Percentiles rank a stretch among this genome's conserved stretches.
These are phyloP conservation scores for Bifiguratus adelaidae DNA, from an alignment of 192 early-diverging fungal species.

Conservation along the genomic window DNA sequence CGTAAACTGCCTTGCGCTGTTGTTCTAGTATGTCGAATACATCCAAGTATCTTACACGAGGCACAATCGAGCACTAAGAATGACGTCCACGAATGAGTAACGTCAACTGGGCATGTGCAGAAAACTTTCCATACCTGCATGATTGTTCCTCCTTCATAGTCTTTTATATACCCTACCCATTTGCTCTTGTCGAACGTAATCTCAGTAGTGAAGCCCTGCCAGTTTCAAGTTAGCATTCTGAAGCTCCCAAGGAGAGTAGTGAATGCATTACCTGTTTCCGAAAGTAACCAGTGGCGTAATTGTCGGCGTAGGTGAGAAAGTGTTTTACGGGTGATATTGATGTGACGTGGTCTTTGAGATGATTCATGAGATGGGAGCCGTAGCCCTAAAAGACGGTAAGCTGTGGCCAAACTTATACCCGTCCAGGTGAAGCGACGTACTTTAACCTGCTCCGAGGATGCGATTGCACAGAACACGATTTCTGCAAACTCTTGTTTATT, in stretches of 20 bases:
- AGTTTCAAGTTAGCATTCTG: too few relatives aligned
- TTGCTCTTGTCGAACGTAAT: constrained; percentile 85
- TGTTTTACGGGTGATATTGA: constrained; percentile 61
- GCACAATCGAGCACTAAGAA: constrained; percentile 78
- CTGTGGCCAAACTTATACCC: not conserved
- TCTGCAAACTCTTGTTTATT: constrained; percentile 84
- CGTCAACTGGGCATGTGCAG: not conserved
- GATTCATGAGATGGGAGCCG: constrained; percentile 92
- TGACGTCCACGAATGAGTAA: not conserved
- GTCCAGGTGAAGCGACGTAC: constrained; percentile 21
- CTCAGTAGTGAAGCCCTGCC: constrained; percentile 90
- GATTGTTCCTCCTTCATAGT: constrained; percentile 97
- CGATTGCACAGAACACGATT: constrained; percentile 97
- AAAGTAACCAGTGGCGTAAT: constrained; percentile 98
- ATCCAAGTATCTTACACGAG: constrained; percentile 78
- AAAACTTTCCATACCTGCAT: constrained; percentile 57
- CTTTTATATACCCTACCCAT: constrained; percentile 99
- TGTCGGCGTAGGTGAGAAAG: constrained; percentile 97
- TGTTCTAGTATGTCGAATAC: constrained; percentile 57
- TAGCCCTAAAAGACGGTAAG: constrained; percentile 57
- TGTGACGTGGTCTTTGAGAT: constrained; percentile 89
- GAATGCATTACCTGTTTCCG: constrained; percentile 96
- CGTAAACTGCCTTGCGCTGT: constrained; percentile 72
- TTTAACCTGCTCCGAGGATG: constrained; percentile 84
- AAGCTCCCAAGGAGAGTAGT: too few relatives aligned